These are phyloP conservation scores for Cadophora malorum DNA, from an alignment of 2,329 filamentous ascomycete genomes.

Conservation along the genomic window DNA sequence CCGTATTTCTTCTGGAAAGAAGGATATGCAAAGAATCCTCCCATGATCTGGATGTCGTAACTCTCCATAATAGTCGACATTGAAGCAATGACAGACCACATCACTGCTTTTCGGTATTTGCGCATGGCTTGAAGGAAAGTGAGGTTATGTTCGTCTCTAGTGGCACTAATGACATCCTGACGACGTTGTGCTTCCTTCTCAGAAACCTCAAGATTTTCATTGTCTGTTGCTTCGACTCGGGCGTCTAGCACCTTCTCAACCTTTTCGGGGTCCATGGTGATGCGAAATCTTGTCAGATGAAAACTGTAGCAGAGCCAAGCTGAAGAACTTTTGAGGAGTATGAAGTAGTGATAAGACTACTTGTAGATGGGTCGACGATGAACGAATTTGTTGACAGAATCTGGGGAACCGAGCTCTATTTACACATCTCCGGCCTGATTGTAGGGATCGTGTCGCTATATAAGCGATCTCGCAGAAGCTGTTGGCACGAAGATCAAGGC, in stretches of 20 bases:
- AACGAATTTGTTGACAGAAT: background rate
- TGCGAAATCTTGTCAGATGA: background rate
- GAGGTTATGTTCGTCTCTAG: conserved; percentile 35
- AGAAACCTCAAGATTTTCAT: background rate
- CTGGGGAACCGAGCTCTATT: background rate
- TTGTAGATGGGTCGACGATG: background rate
- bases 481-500: background rate
- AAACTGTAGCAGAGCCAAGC: background rate
- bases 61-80: conserved; percentile 51
- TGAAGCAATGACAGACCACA: conserved; percentile 48
- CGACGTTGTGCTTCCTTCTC: background rate
- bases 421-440: background rate
- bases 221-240: background rate
- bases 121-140: conserved; percentile 31
- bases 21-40: conserved; percentile 47
- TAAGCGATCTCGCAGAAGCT: background rate
- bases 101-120: conserved; percentile 38
- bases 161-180: conserved; percentile 25
- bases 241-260: background rate
- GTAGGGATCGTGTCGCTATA: background rate
- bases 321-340: background rate
- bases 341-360: background rate
- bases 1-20: conserved; percentile 46
- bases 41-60: conserved; percentile 48
- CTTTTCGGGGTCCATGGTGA: background rate